phyloP scores from a whole-genome alignment of 768 basidiomycete genomes.

The Tephrocybe sp. region DNA sequence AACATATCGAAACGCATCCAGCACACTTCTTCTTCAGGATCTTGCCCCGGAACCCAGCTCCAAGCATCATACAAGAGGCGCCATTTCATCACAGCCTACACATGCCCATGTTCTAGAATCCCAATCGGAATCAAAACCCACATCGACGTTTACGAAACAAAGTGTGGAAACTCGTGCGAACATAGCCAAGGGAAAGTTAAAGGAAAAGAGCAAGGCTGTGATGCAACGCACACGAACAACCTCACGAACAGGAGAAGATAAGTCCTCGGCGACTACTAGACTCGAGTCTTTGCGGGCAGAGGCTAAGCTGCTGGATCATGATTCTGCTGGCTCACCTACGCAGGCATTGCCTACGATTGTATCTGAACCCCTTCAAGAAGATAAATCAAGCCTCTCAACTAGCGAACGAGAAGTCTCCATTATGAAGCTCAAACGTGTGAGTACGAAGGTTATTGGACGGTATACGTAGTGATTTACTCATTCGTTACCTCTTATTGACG shows the following conservation, averaged over 20 bases:
- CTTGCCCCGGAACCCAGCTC: slow-evolving; percentile 18
- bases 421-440: slow-evolving; percentile 13
- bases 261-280: slow-evolving; percentile 7
- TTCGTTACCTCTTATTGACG: not conserved
- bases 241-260: slow-evolving; percentile 19
- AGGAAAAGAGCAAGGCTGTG: slow-evolving; percentile 16
- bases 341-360: not conserved
- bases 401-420: not conserved
- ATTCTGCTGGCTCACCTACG: slow-evolving; percentile 4
- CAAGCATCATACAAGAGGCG: not conserved
- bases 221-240: slow-evolving; percentile 13
- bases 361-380: not conserved
- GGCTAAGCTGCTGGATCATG: slow-evolving; percentile 22
- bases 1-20: slow-evolving; percentile 22
- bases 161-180: not conserved
- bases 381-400: not conserved
- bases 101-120: not conserved
- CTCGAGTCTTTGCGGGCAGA: slow-evolving; percentile 22
- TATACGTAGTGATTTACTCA: slow-evolving; percentile 8
- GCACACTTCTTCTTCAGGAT: slow-evolving; percentile 36
- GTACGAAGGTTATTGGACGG: slow-evolving; percentile 8
- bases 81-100: not conserved
- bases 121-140: slow-evolving; percentile 4
- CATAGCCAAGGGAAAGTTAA: slow-evolving; percentile 8
- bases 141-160: slow-evolving; percentile 5